Base-by-base conservation (phyloP, 768 basidiomycete species). In the Mycena amicta region DNA sequence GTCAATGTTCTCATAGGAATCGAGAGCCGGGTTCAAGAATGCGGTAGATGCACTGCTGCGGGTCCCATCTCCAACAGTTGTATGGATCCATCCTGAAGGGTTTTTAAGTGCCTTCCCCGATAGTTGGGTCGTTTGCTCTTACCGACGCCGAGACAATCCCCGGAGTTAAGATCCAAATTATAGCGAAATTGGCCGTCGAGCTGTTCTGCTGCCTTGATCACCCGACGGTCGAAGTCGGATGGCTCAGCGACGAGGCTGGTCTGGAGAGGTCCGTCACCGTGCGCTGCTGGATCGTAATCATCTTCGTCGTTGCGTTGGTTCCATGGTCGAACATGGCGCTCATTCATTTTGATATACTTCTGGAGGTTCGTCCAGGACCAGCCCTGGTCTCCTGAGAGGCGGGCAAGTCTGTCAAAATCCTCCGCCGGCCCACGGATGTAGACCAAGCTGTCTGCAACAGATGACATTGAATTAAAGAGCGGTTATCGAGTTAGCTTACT, bases 151-250 rank as follows among this genome's bases (percentile, higher is more conserved):
- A 72, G 49, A 0, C 65, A 56, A 29, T 66, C 56, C 0, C 74
- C 74, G 2, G 60, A 59, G 57, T 72, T 72, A 30, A 68, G 57
- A 60, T 75, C 74, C 23, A 57, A 15, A 28, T 70, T 71, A 53
- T 58, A 73, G 0, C 69, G 70, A 46, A 70, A 75, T 20, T 65
- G 51, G 1, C 52, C 49, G 1, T 33, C 25, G 6, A 66, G 43
- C 39, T 70, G 52, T 8, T 52, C 3, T 2, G 72, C 62, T 2
- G 67, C 64, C 13, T 61, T 31, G n/a, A 71, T 55, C 18, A 68
- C 63, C 0, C 59, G 63, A 2, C 30, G 25, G 56, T 70, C 69
- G 25, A 62, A n/a, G 18, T 61, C 57, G n/a, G n/a, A 50, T 5
- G 60, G 37, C 15, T 23, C 64, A 2, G 64, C 56, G 1, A 61